Conservation (phyloP, 106 monocot species). For the Acorus gramineus region DNA sequence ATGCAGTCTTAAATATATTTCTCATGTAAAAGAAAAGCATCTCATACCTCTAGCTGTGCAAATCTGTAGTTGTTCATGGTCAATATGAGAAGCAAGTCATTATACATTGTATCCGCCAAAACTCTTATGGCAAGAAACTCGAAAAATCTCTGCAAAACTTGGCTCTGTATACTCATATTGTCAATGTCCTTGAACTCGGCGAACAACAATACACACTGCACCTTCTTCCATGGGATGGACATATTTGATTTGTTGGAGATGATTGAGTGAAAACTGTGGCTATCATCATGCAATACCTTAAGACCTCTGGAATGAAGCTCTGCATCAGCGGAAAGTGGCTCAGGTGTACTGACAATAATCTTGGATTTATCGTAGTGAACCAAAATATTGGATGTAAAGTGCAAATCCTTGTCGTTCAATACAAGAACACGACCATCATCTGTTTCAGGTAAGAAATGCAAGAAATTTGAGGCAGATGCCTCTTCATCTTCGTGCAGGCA, state of each 20-base stretch:
- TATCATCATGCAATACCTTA: constrained; percentile 25
- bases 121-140: constrained; percentile 40
- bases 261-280: constrained; percentile 7
- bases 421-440: constrained; percentile 26
- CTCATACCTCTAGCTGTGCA: constrained; percentile 44
- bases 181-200: constrained; percentile 23
- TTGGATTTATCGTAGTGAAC: constrained; percentile 19
- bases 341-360: constrained; percentile 24
- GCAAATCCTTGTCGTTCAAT: constrained; percentile 41
- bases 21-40: not conserved
- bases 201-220: constrained; percentile 47
- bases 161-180: constrained; percentile 1
- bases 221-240: constrained; percentile 36
- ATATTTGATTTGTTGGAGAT: constrained; percentile 13
- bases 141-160: constrained; percentile 30
- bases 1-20: not conserved
- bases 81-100: constrained; percentile 28
- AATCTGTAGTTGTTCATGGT: constrained; percentile 67
- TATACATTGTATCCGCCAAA: constrained; percentile 28
- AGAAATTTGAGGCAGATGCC: constrained; percentile 22
- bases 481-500: constrained; percentile 38
- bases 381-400: constrained; percentile 33
- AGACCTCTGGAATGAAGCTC: constrained; percentile 11
- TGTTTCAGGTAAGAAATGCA: constrained; percentile 20
- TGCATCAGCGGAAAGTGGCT: constrained; percentile 14